Evolutionary conservation across 176 grass and related monocot genomes (phyloP).

Genomic region (Triticum dicoccoides): DNA sequence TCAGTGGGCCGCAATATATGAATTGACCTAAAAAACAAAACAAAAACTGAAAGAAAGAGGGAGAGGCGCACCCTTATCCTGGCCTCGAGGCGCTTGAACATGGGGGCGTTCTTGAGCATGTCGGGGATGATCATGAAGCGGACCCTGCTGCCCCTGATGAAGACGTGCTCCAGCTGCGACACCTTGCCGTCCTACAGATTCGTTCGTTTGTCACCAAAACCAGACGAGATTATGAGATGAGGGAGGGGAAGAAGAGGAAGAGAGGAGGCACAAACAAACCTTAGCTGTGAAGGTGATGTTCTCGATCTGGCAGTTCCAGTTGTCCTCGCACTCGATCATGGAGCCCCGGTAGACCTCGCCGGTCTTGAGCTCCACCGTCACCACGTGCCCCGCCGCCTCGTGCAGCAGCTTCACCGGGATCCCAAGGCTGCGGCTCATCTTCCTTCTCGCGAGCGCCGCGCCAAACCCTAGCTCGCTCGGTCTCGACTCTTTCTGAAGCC

Average conservation of each 20-base stretch:
- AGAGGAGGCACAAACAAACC: neutral
- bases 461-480: constrained; percentile 18
- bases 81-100: constrained; percentile 66
- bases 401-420: constrained; percentile 96
- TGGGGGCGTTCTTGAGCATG: constrained; percentile 79
- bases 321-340: constrained; percentile 80
- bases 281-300: constrained; percentile 72
- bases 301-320: constrained; percentile 86
- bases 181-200: constrained; percentile 54
- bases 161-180: constrained; percentile 63
- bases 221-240: too few species aligned
- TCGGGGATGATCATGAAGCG: constrained; percentile 75
- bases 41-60: neutral
- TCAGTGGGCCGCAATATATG: neutral
- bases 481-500: neutral
- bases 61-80: constrained; percentile 24
- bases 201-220: too few species aligned
- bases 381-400: constrained; percentile 86
- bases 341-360: constrained; percentile 66
- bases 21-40: neutral
- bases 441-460: neutral
- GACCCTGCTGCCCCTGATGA: constrained; percentile 66
- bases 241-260: too few species aligned
- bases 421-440: constrained; percentile 86
- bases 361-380: constrained; percentile 92